Evolutionary conservation across 345 rosid species (phyloP).

Genomic region (Salix exigua): DNA sequence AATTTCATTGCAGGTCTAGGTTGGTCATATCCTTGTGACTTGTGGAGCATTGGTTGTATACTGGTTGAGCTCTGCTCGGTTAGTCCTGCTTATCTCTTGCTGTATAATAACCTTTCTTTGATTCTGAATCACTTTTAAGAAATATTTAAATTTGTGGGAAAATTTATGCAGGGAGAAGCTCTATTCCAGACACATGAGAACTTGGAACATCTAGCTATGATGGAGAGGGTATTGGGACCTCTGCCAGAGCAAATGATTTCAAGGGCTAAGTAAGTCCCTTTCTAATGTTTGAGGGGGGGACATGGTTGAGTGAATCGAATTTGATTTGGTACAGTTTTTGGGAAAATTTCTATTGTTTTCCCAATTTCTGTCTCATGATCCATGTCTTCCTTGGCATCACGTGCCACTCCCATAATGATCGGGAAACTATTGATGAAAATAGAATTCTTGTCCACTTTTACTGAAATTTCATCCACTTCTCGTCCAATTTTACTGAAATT

Average conservation of each 20-base stretch:
- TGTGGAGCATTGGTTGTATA: slow-evolving; percentile 29
- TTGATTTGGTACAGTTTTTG: background rate
- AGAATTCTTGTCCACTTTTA: background rate
- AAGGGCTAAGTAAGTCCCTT: slow-evolving; percentile 41
- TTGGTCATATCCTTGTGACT: slow-evolving; percentile 30
- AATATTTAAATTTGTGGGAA: background rate
- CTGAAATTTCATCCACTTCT: background rate
- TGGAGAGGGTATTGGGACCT: slow-evolving; percentile 32
- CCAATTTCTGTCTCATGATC: background rate
- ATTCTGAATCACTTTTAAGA: slow-evolving; percentile 11
- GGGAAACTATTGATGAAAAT: background rate
- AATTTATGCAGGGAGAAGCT: slow-evolving; percentile 14
- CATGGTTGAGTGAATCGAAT: background rate
- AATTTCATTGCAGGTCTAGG: slow-evolving; percentile 17
- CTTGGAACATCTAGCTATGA: slow-evolving; percentile 30
- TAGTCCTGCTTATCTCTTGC: background rate
- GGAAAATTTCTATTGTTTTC: background rate
- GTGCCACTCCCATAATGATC: background rate
- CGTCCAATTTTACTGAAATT: background rate
- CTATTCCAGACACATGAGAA: slow-evolving; percentile 27
- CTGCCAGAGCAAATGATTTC: slow-evolving; percentile 49
- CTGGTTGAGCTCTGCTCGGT: slow-evolving; percentile 22
- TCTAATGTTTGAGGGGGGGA: background rate
- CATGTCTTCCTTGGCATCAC: background rate
- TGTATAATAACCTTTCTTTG: background rate